A percentile compares a stretch with the other conserved stretches of the same genome.
These are phyloP conservation scores for Laburnicola sp. DNA, from an alignment of 2,329 filamentous ascomycete genomes.

Conservation along the genomic window DNA sequence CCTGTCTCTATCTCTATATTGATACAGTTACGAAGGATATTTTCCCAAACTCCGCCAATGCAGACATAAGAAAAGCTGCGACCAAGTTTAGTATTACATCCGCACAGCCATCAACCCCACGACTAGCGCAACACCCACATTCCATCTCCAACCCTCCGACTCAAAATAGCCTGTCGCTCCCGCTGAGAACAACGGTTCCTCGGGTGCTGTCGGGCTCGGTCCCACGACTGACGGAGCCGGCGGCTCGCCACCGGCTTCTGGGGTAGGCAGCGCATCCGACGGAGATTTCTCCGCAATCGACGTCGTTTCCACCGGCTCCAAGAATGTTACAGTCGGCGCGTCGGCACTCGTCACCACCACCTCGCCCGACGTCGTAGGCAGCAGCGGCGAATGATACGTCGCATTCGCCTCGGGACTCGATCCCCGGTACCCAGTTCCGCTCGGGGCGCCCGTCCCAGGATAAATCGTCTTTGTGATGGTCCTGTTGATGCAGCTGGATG, in stretches of 20 bases:
- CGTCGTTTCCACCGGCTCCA: too few relatives aligned
- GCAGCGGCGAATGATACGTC: too few relatives aligned
- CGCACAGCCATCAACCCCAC: slow-evolving; percentile 1
- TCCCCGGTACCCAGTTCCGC: too few relatives aligned
- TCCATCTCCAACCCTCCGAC: not conserved
- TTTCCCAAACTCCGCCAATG: slow-evolving; percentile 3
- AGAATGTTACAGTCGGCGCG: too few relatives aligned
- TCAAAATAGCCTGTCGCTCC: not conserved
- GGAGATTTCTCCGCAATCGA: too few relatives aligned
- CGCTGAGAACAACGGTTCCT: slow-evolving; percentile 4
- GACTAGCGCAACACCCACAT: not conserved
- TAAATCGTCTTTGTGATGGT: too few relatives aligned
- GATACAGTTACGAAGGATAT: slow-evolving; percentile 1
- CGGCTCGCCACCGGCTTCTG: not conserved
- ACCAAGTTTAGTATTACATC: not conserved
- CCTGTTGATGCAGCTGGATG: too few relatives aligned
- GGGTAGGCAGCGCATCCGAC: not conserved
- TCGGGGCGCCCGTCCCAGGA: too few relatives aligned
- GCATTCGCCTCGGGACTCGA: too few relatives aligned
- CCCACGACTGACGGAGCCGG: not conserved
- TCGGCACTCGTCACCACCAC: too few relatives aligned
- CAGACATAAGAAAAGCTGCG: not conserved
- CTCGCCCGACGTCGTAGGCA: too few relatives aligned
- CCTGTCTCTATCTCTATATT: not conserved
- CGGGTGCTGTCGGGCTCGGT: slow-evolving; percentile 1